These are phyloP conservation scores for Ceratocystis diversiconidia DNA, from an alignment of 2,329 filamentous ascomycete species.

Conservation along the genomic window DNA sequence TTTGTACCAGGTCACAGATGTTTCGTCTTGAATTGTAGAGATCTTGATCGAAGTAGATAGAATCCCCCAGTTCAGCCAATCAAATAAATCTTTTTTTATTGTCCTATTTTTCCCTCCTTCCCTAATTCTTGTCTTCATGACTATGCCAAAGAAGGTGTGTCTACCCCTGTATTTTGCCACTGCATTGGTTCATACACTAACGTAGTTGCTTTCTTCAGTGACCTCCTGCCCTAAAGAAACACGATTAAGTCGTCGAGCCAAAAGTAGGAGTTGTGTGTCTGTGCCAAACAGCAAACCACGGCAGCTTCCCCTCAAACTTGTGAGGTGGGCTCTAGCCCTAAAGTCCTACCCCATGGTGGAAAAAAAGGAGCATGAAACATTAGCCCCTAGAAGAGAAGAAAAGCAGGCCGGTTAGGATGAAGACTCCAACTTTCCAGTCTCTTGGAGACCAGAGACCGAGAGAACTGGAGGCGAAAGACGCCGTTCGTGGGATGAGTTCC, in stretches of 20 bases:
- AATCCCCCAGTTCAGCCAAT: constrained; percentile 1
- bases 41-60: constrained; percentile 13
- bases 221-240: neutral
- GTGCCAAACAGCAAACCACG: neutral
- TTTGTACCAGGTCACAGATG: constrained; percentile 4
- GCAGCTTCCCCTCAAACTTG: neutral
- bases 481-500: no score
- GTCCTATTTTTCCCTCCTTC: neutral
- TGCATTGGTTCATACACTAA: neutral
- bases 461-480: neutral
- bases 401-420: neutral
- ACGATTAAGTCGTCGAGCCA: neutral
- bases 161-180: neutral
- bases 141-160: neutral
- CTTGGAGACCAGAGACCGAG: neutral
- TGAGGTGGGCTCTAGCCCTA: constrained; percentile 4
- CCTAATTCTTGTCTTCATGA: neutral
- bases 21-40: constrained; percentile 8
- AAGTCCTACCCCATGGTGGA: neutral
- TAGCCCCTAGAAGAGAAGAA: neutral
- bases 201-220: neutral
- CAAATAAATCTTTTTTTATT: neutral
- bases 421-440: neutral
- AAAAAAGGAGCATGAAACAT: neutral
- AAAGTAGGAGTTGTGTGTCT: constrained; percentile 1